Evolutionary conservation across 192 early-diverging fungal species (phyloP).

Genomic region (Rhizoclosmatium globosum): DNA sequence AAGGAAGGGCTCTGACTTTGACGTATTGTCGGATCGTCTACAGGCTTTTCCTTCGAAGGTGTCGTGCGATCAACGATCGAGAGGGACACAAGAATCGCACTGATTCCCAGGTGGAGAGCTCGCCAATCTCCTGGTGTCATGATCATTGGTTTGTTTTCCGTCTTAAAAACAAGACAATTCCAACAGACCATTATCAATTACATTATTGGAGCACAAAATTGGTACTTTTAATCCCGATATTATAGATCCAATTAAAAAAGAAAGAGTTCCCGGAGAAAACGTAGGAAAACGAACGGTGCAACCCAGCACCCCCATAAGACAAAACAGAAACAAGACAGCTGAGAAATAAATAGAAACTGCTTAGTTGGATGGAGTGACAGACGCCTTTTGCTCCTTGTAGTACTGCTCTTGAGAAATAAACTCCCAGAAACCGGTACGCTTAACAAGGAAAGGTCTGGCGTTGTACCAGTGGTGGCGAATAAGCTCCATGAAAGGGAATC

Average conservation of each 20-base stretch:
- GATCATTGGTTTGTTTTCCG: background rate
- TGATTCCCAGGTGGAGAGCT: background rate
- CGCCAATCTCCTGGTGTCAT: background rate
- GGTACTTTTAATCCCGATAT: background rate
- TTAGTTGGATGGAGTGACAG: background rate
- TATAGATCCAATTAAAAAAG: background rate
- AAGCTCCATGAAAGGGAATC: constrained; percentile 52
- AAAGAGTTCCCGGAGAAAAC: background rate
- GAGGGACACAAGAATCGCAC: background rate
- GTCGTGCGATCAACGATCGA: constrained; percentile 18
- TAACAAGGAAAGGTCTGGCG: constrained; percentile 30
- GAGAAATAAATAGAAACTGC: background rate
- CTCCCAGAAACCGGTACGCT: constrained; percentile 15
- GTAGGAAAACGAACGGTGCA: too few relatives aligned
- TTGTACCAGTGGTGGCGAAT: constrained; percentile 42
- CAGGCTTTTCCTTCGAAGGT: background rate
- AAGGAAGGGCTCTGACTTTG: constrained; percentile 3
- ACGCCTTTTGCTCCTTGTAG: constrained; percentile 2
- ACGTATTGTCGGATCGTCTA: background rate
- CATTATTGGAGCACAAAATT: background rate
- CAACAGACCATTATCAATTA: too few relatives aligned
- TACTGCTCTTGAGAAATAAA: constrained; percentile 29
- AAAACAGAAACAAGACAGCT: too few relatives aligned
- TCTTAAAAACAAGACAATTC: background rate
- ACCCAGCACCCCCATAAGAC: too few relatives aligned